Percentiles rank a stretch among this genome's conserved stretches.
Conservation (phyloP, 2,329 filamentous ascomycete species). For the Penicillium sp. region DNA sequence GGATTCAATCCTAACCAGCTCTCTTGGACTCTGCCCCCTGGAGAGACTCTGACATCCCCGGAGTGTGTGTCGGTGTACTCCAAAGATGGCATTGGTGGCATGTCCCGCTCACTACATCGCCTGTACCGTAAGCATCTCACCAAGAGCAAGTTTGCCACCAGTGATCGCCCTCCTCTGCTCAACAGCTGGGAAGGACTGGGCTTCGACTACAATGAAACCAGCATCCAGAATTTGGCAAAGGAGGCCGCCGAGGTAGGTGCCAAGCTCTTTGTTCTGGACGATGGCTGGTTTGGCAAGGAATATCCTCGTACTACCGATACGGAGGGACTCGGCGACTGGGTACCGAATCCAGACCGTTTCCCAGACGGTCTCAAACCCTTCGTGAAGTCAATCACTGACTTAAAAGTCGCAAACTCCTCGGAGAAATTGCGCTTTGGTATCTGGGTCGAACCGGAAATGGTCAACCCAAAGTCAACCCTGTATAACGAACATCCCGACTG, state of each 20-base stretch:
- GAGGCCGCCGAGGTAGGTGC: constrained; percentile 58
- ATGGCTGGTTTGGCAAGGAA: constrained; percentile 65
- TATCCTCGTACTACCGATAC: constrained; percentile 58
- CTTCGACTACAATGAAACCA: constrained; percentile 57
- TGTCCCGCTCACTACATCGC: constrained; percentile 60
- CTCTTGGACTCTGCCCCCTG: constrained; percentile 55
- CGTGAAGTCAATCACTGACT: constrained; percentile 50
- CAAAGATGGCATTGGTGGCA: constrained; percentile 55
- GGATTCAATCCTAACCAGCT: constrained; percentile 60
- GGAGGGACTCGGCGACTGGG: constrained; percentile 62
- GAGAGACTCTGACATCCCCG: constrained; percentile 57
- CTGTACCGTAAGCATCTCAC: constrained; percentile 61
- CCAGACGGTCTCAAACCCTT: constrained; percentile 55
- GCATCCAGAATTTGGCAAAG: constrained; percentile 54
- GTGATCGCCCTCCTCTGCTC: constrained; percentile 54
- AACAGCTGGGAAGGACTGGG: constrained; percentile 65
- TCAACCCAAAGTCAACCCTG: constrained; percentile 59
- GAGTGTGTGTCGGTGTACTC: constrained; percentile 63
- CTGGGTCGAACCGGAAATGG: constrained; percentile 68
- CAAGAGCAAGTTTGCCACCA: constrained; percentile 52
- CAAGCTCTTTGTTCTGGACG: constrained; percentile 63
- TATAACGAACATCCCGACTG: constrained; percentile 63
- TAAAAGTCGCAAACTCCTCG: constrained; percentile 48
- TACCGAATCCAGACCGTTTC: constrained; percentile 56
- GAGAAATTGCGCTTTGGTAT: constrained; percentile 58